Evolutionary conservation across 805 yeast genomes (phyloP).

Genomic region (Metschnikowia picachoensis): DNA sequence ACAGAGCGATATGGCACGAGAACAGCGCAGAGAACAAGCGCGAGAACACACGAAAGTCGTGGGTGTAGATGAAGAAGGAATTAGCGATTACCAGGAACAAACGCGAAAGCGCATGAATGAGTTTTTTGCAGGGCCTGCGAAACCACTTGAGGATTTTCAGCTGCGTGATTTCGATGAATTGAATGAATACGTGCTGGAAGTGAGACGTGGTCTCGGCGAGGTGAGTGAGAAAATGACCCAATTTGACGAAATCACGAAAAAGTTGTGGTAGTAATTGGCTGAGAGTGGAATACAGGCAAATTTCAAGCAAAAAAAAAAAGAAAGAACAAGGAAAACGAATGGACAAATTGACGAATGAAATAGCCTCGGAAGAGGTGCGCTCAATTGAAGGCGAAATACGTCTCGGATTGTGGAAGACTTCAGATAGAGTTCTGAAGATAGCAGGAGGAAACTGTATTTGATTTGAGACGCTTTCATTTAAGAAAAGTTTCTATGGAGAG

Average conservation of each 20-base stretch:
- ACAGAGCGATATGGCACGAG: slow-evolving; percentile 17
- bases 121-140: slow-evolving; percentile 15
- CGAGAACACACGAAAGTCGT: slow-evolving; percentile 6
- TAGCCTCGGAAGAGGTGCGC: too few species aligned
- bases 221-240: slow-evolving; percentile 50
- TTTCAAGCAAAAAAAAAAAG: neutral
- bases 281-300: neutral
- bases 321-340: too few species aligned
- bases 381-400: too few species aligned
- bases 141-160: slow-evolving; percentile 23
- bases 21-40: slow-evolving; percentile 11
- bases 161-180: slow-evolving; percentile 46
- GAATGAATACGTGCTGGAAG: slow-evolving; percentile 45
- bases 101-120: slow-evolving; percentile 16
- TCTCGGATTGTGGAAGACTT: too few species aligned
- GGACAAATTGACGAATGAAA: too few species aligned
- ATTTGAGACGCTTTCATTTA: too few species aligned
- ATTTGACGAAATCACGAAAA: slow-evolving; percentile 43
- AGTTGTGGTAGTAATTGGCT: slow-evolving; percentile 32
- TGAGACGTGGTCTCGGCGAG: slow-evolving; percentile 45
- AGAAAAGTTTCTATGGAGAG: too few species aligned
- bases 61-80: slow-evolving; percentile 7
- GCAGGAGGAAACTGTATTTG: too few species aligned
- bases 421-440: too few species aligned
- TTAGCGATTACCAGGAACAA: slow-evolving; percentile 10